phyloP scores from a whole-genome alignment of 768 basidiomycete genomes.

The Collybiopsis luxurians region DNA sequence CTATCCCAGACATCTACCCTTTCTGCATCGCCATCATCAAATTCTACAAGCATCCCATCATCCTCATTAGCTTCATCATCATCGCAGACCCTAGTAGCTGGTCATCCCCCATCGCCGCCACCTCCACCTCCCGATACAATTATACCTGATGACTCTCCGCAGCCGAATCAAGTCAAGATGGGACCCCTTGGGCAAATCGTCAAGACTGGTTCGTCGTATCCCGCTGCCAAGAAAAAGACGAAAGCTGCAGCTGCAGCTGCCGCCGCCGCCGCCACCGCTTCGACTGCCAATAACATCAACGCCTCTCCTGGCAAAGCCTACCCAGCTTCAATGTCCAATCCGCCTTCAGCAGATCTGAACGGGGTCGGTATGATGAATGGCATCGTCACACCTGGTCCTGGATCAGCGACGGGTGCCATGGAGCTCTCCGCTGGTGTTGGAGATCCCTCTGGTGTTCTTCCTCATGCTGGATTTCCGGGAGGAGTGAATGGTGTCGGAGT shows the following conservation, averaged over 20 bases:
- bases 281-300: not conserved
- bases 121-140: constrained; percentile 22
- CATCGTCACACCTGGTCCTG: constrained; percentile 19
- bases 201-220: constrained; percentile 42
- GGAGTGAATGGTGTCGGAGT: not conserved
- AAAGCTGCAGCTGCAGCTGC: constrained; percentile 16
- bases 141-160: constrained; percentile 66
- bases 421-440: constrained; percentile 8
- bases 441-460: constrained; percentile 12
- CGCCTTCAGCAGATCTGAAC: not conserved
- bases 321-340: not conserved
- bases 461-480: not conserved
- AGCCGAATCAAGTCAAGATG: constrained; percentile 61
- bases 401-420: constrained; percentile 16
- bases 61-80: not conserved
- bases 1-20: not conserved
- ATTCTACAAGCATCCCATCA: not conserved
- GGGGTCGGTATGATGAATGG: not conserved
- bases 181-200: constrained; percentile 78
- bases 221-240: constrained; percentile 62
- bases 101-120: constrained; percentile 9
- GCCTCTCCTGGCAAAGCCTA: not conserved
- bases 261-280: constrained; percentile 12
- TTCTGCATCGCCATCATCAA: not conserved
- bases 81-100: no score